Evolutionary conservation across 1,139 yeast species (phyloP), one percentile per base, ranked within the genome.

Genomic region (Hyphopichia burtonii): DNA sequence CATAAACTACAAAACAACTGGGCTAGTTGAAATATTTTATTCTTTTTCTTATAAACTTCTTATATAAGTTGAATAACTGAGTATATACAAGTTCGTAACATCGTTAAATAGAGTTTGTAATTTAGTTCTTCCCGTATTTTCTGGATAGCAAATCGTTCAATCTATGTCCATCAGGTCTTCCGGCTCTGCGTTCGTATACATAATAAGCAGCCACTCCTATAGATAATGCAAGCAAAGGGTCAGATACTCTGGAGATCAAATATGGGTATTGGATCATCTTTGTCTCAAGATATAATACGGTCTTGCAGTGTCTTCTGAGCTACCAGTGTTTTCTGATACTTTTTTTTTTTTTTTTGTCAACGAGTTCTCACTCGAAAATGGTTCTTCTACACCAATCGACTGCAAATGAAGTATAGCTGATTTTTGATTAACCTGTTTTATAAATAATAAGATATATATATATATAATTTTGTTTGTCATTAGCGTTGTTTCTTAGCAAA

Each of bases 201-300:
- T 76, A 81, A 56, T 80, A 84, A 3, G 88, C 80, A 5, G 75
- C 63, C 0, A 72, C 68, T 0, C 91, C 91, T 4, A 83, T 71
- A 0, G 69, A 59, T 1, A 83, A 53, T 1, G 84, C 89, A 46
- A 82, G 71, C 2, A 82, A 22, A 2, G 89, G 88, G 55, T 84
- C 91, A 1, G 68, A 55, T 30, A 58, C 55, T 55, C 72, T 62
- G 4, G 69, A 61, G 11, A 70, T 58, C 48, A 70, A 63, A 55
- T 68, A 70, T 19, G 66, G 69, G 44, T 67, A 69, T 51, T 66
- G 71, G 68, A 64, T 65, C 40, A 38, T 38, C 11, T 6, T 30
- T 30, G 32, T 7, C 14, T 12, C 11, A 8, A 12, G 11, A 9
- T 8, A 10, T 25, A 25, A 10, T 25, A 34, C 20, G n/a, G n/a